Percentiles rank a stretch among this genome's conserved stretches.
phyloP scores from a whole-genome alignment of 2,329 filamentous ascomycete species.

The Calonectria ilicicola region DNA sequence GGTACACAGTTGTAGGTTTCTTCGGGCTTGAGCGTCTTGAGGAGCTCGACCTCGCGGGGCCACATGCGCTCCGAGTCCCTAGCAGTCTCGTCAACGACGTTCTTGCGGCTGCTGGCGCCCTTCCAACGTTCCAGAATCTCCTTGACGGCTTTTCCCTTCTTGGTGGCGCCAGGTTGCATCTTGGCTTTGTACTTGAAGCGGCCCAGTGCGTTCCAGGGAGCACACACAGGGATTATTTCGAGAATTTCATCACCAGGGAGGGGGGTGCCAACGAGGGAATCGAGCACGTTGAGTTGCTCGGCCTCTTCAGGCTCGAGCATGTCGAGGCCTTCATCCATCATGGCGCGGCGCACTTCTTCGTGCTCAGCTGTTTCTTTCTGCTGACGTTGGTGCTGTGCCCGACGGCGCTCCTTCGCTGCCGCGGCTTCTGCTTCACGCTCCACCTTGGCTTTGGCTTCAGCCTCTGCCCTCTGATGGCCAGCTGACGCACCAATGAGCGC shows the following conservation, averaged over 20 bases:
- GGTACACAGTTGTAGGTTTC: conserved; percentile 86
- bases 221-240: conserved; percentile 73
- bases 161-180: conserved; percentile 87
- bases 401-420: conserved; percentile 79
- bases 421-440: conserved; percentile 76
- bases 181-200: conserved; percentile 95
- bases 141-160: conserved; percentile 94
- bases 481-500: conserved; percentile 83
- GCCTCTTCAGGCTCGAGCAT: conserved; percentile 70
- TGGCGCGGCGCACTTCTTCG: conserved; percentile 74
- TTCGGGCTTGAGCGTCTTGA: conserved; percentile 83
- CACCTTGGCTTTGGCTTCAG: conserved; percentile 75
- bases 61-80: conserved; percentile 81
- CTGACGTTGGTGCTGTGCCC: conserved; percentile 82
- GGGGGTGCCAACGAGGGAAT: conserved; percentile 82
- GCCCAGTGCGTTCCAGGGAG: conserved; percentile 72
- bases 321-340: conserved; percentile 70
- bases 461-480: conserved; percentile 75
- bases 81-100: conserved; percentile 70
- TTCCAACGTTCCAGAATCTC: conserved; percentile 90
- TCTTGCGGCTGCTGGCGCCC: conserved; percentile 69
- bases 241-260: conserved; percentile 86
- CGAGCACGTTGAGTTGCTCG: conserved; percentile 68
- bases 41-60: conserved; percentile 86
- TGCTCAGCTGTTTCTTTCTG: conserved; percentile 82